Percentiles rank a stretch among this genome's conserved stretches.
Conservation (phyloP, 768 basidiomycete species). For the Cubamyces sp. region DNA sequence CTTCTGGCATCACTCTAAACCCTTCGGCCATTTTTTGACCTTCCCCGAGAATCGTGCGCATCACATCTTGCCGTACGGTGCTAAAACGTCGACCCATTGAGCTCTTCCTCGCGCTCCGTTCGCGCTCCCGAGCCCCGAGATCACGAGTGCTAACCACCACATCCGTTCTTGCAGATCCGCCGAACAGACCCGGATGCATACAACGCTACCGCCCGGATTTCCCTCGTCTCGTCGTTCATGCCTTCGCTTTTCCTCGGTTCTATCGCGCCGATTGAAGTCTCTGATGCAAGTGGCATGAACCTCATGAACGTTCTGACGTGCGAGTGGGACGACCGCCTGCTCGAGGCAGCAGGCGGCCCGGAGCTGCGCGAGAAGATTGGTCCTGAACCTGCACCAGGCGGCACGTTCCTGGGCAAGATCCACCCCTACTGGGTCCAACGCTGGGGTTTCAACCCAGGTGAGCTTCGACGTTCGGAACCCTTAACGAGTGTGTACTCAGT, state of each 20-base stretch:
- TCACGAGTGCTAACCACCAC: conserved; percentile 5
- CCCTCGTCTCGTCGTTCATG: conserved; percentile 82
- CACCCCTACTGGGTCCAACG: conserved; percentile 70
- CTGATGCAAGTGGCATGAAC: conserved; percentile 92
- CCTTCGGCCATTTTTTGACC: conserved; percentile 1
- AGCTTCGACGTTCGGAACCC: conserved; percentile 5
- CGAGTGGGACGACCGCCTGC: conserved; percentile 72
- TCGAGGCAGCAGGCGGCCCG: conserved; percentile 70
- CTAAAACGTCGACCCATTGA: background rate
- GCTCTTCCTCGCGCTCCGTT: background rate
- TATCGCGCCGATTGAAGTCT: conserved; percentile 82
- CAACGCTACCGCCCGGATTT: conserved; percentile 64
- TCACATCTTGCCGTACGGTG: conserved; percentile 10
- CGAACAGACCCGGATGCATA: conserved; percentile 57
- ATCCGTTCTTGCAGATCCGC: conserved; percentile 50
- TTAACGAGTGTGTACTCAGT: background rate
- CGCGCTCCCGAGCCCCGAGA: conserved; percentile 4
- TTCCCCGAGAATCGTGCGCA: conserved; percentile 18
- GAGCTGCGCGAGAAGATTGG: conserved; percentile 73
- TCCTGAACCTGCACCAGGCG: conserved; percentile 75
- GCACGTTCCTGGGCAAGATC: conserved; percentile 66
- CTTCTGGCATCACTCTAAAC: background rate
- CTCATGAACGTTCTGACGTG: conserved; percentile 76
- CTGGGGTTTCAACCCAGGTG: conserved; percentile 76
- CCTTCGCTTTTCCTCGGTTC: conserved; percentile 80